A percentile compares a stretch with the other conserved stretches of the same genome.
Conservation (phyloP, 495 filamentous ascomycete genomes). For the Friedmanniomyces endolithicus region DNA sequence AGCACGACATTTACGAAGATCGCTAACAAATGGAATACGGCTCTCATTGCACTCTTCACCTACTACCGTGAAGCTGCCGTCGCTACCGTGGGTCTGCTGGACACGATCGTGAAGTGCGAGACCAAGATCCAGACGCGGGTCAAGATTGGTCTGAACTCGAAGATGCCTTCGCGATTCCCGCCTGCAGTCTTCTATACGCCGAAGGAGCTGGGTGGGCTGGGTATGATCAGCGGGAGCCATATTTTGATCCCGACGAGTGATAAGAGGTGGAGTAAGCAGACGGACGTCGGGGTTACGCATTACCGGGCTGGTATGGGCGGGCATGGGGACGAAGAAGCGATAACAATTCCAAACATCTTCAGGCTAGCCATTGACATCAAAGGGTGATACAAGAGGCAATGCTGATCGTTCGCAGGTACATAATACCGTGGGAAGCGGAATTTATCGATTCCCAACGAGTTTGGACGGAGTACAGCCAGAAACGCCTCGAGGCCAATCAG, state of each 20-base stretch:
- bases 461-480: slow-evolving; percentile 99
- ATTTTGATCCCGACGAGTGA: slow-evolving; percentile 97
- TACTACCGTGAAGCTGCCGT: slow-evolving; percentile 98
- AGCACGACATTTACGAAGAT: slow-evolving; percentile 99
- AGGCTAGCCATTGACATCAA: too few relatives aligned
- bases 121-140: slow-evolving; percentile 99
- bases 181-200: slow-evolving; percentile 99
- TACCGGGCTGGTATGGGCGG: slow-evolving; percentile 98
- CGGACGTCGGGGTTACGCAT: slow-evolving; percentile 92
- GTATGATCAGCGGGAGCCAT: slow-evolving; percentile 98
- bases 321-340: slow-evolving; percentile 73
- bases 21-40: slow-evolving; percentile 99
- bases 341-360: slow-evolving; percentile 99
- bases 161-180: slow-evolving; percentile 99
- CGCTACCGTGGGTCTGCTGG: slow-evolving; percentile 88
- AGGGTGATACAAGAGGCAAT: too few relatives aligned
- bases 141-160: slow-evolving; percentile 98
- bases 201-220: slow-evolving; percentile 92
- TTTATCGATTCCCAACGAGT: slow-evolving; percentile 98
- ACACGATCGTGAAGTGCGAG: slow-evolving; percentile 99
- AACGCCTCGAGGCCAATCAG: slow-evolving; percentile 91
- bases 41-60: slow-evolving; percentile 94
- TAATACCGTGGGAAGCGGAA: slow-evolving; percentile 98
- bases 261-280: slow-evolving; percentile 97
- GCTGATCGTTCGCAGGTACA: too few relatives aligned